Base-by-base conservation (phyloP, 2,329 filamentous ascomycete genomes). In the Cladosporium sphaerospermum region DNA sequence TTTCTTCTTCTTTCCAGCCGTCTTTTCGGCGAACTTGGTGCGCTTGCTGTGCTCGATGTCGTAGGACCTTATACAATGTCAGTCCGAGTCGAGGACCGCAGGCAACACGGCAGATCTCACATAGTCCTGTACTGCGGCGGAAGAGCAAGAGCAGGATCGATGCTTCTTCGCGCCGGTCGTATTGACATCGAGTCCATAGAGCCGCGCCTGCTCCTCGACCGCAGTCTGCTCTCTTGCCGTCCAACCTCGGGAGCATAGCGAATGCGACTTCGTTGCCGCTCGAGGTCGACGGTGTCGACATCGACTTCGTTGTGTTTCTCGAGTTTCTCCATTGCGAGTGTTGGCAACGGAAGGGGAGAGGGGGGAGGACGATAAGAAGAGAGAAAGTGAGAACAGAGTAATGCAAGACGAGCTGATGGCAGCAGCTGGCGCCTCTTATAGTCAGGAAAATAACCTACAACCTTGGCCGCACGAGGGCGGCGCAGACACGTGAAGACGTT, bases 61-160 rank as follows among this genome's bases (percentile, higher is more conserved):
- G 55, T 73, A 75, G 1, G 72, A 75, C 9, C 63, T 63, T 13
- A 10, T 11, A 16, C 19, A 13, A n/a, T 36, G 34, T 23, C 28
- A 44, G 19, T 1, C 6, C 31, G 13, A 18, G 31, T 34, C 36
- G n/a, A 14, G 10, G 16, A 11, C 11, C 11, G 16, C n/a, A n/a
- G 36, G 16, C n/a, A 11, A 14, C 10, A 8, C 4, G 13, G n/a
- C 10, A 4, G 9, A 9, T 11, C 9, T 11, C 4, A 39, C 64
- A 53, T 43, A 66, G 72, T 75, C 28, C 72, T 65, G 58, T 72
- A 75, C 23, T 67, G 64, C 52, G 74, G 74, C 13, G 73, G 73
- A 5, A 75, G 62, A 0, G 65, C 71, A 47, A 73, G 65, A 42
- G 66, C 66, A 3, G 72, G 73, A 45, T 75, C 70, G n/a, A 75